Evolutionary conservation across 2,329 filamentous ascomycete species (phyloP).

Genomic region (Penicillium sp.): DNA sequence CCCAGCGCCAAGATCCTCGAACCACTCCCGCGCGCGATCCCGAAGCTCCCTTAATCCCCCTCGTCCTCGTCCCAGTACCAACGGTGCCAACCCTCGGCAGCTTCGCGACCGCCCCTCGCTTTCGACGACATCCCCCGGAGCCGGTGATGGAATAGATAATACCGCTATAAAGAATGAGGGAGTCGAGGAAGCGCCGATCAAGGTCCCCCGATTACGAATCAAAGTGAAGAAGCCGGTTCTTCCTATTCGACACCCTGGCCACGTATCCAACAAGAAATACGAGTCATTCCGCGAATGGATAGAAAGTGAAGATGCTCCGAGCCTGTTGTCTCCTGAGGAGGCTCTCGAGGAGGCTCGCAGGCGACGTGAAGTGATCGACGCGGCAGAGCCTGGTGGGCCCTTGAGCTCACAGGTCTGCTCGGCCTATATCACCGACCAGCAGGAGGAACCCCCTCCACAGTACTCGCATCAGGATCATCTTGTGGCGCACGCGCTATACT

Average conservation of each 20-base stretch:
- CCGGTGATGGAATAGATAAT: slow-evolving; percentile 15
- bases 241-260: slow-evolving; percentile 54
- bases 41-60: slow-evolving; percentile 30
- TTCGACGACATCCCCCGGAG: slow-evolving; percentile 24
- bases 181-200: slow-evolving; percentile 25
- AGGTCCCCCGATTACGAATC: slow-evolving; percentile 45
- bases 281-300: slow-evolving; percentile 67
- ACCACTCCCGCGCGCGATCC: slow-evolving; percentile 33
- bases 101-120: slow-evolving; percentile 32
- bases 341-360: slow-evolving; percentile 68
- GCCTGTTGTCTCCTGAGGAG: slow-evolving; percentile 58
- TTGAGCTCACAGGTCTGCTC: slow-evolving; percentile 71
- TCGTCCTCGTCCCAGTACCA: slow-evolving; percentile 21
- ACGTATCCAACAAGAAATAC: slow-evolving; percentile 51
- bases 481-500: slow-evolving; percentile 74
- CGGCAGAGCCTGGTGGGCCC: slow-evolving; percentile 72
- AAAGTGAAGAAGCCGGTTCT: slow-evolving; percentile 55
- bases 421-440: slow-evolving; percentile 70
- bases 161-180: slow-evolving; percentile 20
- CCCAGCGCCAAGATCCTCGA: slow-evolving; percentile 28
- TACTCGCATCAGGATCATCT: slow-evolving; percentile 90
- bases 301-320: slow-evolving; percentile 51
- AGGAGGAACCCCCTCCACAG: slow-evolving; percentile 73
- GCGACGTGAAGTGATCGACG: slow-evolving; percentile 71
- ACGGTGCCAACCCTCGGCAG: slow-evolving; percentile 28